These are phyloP conservation scores for Fusarium sp. DNA, from an alignment of 2,329 filamentous ascomycete genomes.

Conservation along the genomic window DNA sequence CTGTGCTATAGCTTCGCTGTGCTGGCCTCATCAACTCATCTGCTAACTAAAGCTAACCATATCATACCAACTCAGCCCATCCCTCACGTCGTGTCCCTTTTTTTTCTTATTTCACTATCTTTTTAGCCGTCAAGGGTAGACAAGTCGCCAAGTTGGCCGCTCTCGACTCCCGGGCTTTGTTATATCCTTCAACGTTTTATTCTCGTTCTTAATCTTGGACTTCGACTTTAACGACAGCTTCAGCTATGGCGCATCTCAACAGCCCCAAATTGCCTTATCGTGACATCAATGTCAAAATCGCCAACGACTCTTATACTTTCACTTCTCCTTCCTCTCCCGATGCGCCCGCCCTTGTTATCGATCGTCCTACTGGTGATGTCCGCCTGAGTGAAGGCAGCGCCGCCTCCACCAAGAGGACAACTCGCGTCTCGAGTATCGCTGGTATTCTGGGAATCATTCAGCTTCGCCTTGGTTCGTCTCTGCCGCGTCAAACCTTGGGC, in stretches of 20 bases:
- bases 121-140: conserved; percentile 36
- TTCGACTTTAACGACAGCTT: conserved; percentile 11
- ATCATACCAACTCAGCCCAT: conserved; percentile 31
- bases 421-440: conserved; percentile 87
- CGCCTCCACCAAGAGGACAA: conserved; percentile 76
- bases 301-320: conserved; percentile 93
- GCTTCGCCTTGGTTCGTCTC: conserved; percentile 81
- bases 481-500: conserved; percentile 20
- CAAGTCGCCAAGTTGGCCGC: conserved; percentile 34
- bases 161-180: conserved; percentile 23
- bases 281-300: conserved; percentile 96
- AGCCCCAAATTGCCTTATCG: conserved; percentile 75
- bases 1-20: conserved; percentile 46
- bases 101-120: conserved; percentile 18
- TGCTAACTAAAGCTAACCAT: conserved; percentile 28
- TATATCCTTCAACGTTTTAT: conserved; percentile 6
- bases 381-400: conserved; percentile 84
- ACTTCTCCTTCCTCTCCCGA: conserved; percentile 93
- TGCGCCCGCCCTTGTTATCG: conserved; percentile 87
- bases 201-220: conserved; percentile 16
- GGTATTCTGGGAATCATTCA: conserved; percentile 95
- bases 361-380: conserved; percentile 91
- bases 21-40: conserved; percentile 44
- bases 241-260: conserved; percentile 51
- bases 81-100: conserved; percentile 41